Percentiles rank a stretch among this genome's conserved stretches.
phyloP scores from a whole-genome alignment of 2,329 filamentous ascomycete genomes.

The Ceratocystis ficicola region DNA sequence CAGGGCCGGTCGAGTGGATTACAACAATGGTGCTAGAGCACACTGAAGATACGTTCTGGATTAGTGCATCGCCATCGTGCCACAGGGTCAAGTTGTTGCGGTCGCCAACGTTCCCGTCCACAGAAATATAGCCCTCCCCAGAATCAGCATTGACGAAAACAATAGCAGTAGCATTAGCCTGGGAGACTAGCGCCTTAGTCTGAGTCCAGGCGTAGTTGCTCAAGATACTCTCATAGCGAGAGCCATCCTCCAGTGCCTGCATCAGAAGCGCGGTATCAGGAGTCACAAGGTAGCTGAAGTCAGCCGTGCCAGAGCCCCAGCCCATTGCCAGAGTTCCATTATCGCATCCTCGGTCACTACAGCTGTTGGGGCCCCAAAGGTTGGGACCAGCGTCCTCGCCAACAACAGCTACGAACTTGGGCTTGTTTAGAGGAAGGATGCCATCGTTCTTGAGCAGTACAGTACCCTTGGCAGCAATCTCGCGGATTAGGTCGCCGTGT shows the following conservation, averaged over 20 bases:
- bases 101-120: conserved; percentile 77
- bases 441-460: conserved; percentile 82
- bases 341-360: conserved; percentile 52
- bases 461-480: conserved; percentile 65
- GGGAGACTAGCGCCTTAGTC: conserved; percentile 47
- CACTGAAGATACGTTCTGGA: conserved; percentile 63
- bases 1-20: conserved; percentile 73
- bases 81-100: conserved; percentile 87
- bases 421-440: conserved; percentile 63
- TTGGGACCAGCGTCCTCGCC: conserved; percentile 75
- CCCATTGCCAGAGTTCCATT: conserved; percentile 57
- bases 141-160: conserved; percentile 83
- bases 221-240: conserved; percentile 53
- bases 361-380: conserved; percentile 65
- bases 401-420: conserved; percentile 63
- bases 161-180: conserved; percentile 57
- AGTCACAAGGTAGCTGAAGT: conserved; percentile 64
- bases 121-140: conserved; percentile 74
- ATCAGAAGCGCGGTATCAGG: conserved; percentile 58
- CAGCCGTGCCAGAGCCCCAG: conserved; percentile 65
- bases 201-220: conserved; percentile 51
- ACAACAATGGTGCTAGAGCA: conserved; percentile 88
- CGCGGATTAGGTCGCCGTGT: conserved; percentile 60
- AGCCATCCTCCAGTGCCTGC: conserved; percentile 47
- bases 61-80: conserved; percentile 66